Percentiles rank a stretch among this genome's conserved stretches.
These are phyloP conservation scores for Fusarium hostae DNA, from an alignment of 2,329 filamentous ascomycete species.

Conservation along the genomic window DNA sequence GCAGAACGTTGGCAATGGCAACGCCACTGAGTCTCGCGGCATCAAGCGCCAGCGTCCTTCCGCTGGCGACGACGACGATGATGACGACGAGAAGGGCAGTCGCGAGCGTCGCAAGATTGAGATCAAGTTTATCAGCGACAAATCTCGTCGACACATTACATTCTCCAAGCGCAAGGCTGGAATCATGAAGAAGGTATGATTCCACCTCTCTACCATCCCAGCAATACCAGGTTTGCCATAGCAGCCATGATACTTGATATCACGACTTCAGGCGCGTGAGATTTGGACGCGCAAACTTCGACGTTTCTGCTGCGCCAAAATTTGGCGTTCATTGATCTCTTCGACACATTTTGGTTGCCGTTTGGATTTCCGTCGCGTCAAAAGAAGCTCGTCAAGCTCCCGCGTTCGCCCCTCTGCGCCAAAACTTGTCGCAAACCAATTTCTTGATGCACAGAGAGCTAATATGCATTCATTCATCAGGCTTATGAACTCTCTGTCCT, in stretches of 20 bases:
- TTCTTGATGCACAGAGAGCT: constrained; percentile 23
- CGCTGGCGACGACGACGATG: constrained; percentile 91
- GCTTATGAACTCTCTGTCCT: constrained; percentile 97
- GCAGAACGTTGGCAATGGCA: constrained; percentile 79
- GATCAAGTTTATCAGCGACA: constrained; percentile 99
- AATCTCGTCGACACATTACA: constrained; percentile 98
- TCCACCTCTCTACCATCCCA: not conserved
- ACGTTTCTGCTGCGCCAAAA: not conserved
- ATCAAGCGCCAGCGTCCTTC: constrained; percentile 89
- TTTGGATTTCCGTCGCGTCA: constrained; percentile 20
- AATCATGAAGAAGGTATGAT: constrained; percentile 99
- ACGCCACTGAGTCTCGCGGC: constrained; percentile 78
- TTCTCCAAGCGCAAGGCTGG: constrained; percentile 99
- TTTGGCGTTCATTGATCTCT: not conserved
- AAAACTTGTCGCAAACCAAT: not conserved
- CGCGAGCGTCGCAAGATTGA: constrained; percentile 99
- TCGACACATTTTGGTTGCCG: not conserved
- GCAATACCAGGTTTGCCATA: constrained; percentile 2
- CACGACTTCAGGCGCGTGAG: not conserved
- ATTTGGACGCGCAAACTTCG: not conserved
- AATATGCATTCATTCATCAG: constrained; percentile 58
- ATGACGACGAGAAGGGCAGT: constrained; percentile 96
- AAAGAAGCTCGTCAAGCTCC: not conserved
- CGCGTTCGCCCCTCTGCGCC: not conserved
- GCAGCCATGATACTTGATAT: not conserved